A percentile compares a stretch with the other conserved stretches of the same genome.
phyloP scores from a whole-genome alignment of 805 yeast genomes.

The Candida stauntonica region DNA sequence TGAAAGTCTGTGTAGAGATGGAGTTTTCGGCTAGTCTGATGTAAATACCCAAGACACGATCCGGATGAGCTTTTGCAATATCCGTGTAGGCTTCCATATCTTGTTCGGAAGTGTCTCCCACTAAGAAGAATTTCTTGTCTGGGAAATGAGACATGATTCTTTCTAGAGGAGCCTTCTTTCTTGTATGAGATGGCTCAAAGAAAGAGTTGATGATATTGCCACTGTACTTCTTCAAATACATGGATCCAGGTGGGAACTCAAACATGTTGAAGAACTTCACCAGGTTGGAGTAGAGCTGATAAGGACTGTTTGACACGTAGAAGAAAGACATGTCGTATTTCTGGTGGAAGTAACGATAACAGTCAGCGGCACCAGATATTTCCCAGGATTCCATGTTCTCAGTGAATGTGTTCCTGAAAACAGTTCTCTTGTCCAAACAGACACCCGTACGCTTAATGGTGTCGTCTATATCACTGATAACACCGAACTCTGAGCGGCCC shows the following conservation, averaged over 20 bases:
- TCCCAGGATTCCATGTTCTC: constrained; percentile 62
- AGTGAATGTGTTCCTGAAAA: constrained; percentile 73
- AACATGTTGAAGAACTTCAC: constrained; percentile 49
- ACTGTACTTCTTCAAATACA: constrained; percentile 80
- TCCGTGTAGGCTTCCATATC: constrained; percentile 89
- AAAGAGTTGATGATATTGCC: constrained; percentile 80
- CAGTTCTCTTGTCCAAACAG: constrained; percentile 76
- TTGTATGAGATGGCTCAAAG: constrained; percentile 81
- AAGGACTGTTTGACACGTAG: constrained; percentile 94
- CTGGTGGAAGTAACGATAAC: constrained; percentile 55
- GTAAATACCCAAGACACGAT: constrained; percentile 66
- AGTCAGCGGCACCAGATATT: constrained; percentile 67
- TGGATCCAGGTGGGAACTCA: constrained; percentile 71
- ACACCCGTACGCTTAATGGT: constrained; percentile 91
- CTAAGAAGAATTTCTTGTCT: constrained; percentile 66
- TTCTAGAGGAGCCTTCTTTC: constrained; percentile 64
- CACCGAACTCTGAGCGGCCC: constrained; percentile 49
- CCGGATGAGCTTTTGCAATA: constrained; percentile 57
- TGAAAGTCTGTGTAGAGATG: constrained; percentile 44
- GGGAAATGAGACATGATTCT: constrained; percentile 72
- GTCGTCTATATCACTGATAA: constrained; percentile 92
- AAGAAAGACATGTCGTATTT: constrained; percentile 57
- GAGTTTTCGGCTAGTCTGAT: constrained; percentile 74
- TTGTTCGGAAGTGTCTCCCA: constrained; percentile 95
- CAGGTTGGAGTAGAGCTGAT: constrained; percentile 59